Conservation (phyloP, 2,329 filamentous ascomycete species). For the Chaetomium globosum region DNA sequence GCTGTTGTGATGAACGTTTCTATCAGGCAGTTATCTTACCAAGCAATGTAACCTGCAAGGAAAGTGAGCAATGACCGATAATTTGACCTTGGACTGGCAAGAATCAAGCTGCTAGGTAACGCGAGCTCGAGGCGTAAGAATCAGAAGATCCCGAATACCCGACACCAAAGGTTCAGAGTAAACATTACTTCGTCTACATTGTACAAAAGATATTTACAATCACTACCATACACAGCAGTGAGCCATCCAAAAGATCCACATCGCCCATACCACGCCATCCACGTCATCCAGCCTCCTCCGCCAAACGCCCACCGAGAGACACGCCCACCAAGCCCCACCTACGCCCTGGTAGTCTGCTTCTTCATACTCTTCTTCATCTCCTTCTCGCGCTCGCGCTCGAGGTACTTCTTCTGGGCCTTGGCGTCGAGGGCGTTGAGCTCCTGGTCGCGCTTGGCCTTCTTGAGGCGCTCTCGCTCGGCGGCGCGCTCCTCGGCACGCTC, state of each 20-base stretch:
- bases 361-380: slow-evolving; percentile 61
- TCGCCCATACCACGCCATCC: neutral
- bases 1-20: too few species aligned
- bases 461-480: slow-evolving; percentile 70
- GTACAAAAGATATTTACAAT: slow-evolving; percentile 1
- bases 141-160: neutral
- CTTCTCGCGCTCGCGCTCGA: slow-evolving; percentile 79
- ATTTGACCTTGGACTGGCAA: neutral
- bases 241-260: neutral
- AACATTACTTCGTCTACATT: slow-evolving; percentile 8
- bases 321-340: slow-evolving; percentile 25
- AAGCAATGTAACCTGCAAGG: neutral
- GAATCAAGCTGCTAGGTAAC: neutral
- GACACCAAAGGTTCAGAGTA: neutral
- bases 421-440: slow-evolving; percentile 75
- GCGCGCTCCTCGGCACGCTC: slow-evolving; percentile 78
- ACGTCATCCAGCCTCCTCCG: neutral
- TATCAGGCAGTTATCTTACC: neutral
- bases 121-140: neutral
- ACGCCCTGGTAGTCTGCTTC: slow-evolving; percentile 58
- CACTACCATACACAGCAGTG: neutral
- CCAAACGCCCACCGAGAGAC: neutral
- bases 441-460: slow-evolving; percentile 87
- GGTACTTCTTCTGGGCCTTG: slow-evolving; percentile 82
- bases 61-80: neutral